These are phyloP conservation scores for Fusarium odoratissimum DNA, from an alignment of 2,329 filamentous ascomycete genomes.

Conservation along the genomic window DNA sequence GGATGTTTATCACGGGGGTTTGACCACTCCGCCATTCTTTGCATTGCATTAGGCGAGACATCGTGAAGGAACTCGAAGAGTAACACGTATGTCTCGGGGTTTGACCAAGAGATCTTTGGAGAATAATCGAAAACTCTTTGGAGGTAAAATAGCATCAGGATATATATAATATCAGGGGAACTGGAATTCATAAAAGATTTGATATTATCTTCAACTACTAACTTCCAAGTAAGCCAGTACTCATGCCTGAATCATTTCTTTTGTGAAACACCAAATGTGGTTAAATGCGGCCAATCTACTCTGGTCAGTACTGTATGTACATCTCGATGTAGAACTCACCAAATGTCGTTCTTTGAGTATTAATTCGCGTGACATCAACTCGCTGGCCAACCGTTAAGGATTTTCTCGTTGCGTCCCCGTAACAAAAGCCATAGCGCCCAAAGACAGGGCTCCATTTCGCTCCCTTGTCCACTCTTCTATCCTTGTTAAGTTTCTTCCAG, in stretches of 20 bases:
- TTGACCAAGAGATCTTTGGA: accelerated
- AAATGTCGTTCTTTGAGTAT: constrained; percentile 32
- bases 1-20: accelerated
- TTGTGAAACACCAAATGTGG: constrained; percentile 25
- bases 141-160: not conserved
- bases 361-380: constrained; percentile 24
- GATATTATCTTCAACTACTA: not conserved
- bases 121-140: too few species aligned
- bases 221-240: not conserved
- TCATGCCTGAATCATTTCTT: constrained; percentile 2
- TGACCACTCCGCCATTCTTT: not conserved
- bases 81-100: not conserved
- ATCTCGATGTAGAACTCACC: constrained; percentile 6
- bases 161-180: not conserved
- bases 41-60: not conserved
- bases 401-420: constrained; percentile 12
- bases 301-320: not conserved
- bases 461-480: constrained; percentile 38
- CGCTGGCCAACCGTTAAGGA: constrained; percentile 20
- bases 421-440: constrained; percentile 42
- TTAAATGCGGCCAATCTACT: constrained; percentile 37
- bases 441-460: constrained; percentile 43
- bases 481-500: constrained; percentile 44
- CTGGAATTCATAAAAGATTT: not conserved
- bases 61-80: not conserved